Evolutionary conservation across 257 asterid species (phyloP).

Genomic region (Cynanchum wilfordii): DNA sequence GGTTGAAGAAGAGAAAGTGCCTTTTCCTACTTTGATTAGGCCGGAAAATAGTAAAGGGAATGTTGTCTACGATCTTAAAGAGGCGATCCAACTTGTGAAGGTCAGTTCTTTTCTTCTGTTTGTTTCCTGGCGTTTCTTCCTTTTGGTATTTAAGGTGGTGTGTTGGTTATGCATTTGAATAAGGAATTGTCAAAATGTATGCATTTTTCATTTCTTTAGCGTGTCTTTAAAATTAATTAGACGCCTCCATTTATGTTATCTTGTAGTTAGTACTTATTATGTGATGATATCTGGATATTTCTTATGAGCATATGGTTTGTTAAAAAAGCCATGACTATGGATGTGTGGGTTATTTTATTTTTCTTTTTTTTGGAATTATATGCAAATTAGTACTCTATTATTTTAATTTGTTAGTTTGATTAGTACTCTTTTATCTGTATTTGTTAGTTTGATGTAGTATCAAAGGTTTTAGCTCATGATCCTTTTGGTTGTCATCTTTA

Average conservation of each 20-base stretch:
- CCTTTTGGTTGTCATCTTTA: background rate
- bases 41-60: conserved; percentile 46
- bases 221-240: too few species aligned
- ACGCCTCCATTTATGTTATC: background rate
- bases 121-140: too few species aligned
- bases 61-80: conserved; percentile 76
- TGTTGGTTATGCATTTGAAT: background rate
- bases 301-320: too few species aligned
- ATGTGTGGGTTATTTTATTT: too few species aligned
- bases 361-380: background rate
- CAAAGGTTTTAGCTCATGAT: background rate
- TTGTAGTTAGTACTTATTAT: background rate
- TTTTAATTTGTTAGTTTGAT: too few species aligned
- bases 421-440: too few species aligned
- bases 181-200: background rate
- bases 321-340: too few species aligned
- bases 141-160: too few species aligned
- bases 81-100: conserved; percentile 78
- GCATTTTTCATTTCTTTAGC: background rate
- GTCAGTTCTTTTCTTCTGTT: conserved; percentile 37
- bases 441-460: background rate
- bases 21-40: conserved; percentile 67
- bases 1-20: conserved; percentile 50
- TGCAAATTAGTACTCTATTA: background rate
- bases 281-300: background rate